phyloP scores from a whole-genome alignment of 805 yeast species.

The Saccharomyces kudriavzevii region DNA sequence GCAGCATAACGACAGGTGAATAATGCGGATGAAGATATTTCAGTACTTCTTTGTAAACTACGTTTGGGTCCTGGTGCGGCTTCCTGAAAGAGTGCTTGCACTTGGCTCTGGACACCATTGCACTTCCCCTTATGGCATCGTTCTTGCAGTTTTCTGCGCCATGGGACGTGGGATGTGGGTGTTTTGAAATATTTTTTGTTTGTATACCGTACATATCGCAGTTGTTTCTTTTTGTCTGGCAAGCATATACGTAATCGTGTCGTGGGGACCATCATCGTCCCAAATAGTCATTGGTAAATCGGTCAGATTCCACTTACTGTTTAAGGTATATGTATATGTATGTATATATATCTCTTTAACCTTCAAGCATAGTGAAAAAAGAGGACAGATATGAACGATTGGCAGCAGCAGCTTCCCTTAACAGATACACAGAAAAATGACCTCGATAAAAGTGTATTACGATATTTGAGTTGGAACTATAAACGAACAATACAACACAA shows the following conservation, averaged over 20 bases:
- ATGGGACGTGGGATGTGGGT: neutral
- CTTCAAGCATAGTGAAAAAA: neutral
- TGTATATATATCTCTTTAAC: neutral
- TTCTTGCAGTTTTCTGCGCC: neutral
- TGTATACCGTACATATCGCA: neutral
- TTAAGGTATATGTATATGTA: neutral
- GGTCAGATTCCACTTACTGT: neutral
- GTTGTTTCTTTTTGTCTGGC: neutral
- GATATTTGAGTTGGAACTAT: conserved; percentile 12
- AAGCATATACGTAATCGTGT: neutral
- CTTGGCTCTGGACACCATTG: neutral
- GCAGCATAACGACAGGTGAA: neutral
- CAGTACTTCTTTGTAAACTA: neutral
- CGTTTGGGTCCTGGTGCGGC: neutral
- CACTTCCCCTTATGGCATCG: neutral
- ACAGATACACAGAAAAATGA: conserved; percentile 9
- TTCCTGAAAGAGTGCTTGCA: neutral
- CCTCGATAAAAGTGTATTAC: conserved; percentile 11
- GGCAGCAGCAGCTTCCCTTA: conserved; percentile 9
- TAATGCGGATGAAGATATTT: neutral
- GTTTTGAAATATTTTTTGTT: neutral
- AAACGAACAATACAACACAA: neutral
- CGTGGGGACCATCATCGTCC: neutral
- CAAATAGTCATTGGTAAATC: neutral
- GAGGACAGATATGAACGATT: neutral